A percentile compares a stretch with the other conserved stretches of the same genome.
phyloP scores from a whole-genome alignment of 768 basidiomycete species.

The Amanita jacksonii region DNA sequence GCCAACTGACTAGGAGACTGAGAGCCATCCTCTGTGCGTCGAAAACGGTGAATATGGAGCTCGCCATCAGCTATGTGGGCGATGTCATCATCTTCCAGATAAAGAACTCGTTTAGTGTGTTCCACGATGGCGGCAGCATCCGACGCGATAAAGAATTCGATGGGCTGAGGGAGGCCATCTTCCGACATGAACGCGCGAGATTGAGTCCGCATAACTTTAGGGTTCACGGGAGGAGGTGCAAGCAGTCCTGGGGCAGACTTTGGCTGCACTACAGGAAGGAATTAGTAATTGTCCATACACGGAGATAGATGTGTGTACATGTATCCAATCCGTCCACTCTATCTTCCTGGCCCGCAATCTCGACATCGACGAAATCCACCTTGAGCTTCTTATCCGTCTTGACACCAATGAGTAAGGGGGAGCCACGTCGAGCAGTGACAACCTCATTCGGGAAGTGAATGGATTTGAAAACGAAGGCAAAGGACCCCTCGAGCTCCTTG shows the following conservation, averaged over 20 bases:
- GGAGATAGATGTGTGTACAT: constrained; percentile 9
- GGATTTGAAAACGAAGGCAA: constrained; percentile 99
- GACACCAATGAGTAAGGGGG: constrained; percentile 93
- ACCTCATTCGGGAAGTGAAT: constrained; percentile 91
- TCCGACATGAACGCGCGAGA: constrained; percentile 98
- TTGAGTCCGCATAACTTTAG: constrained; percentile 87
- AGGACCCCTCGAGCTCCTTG: constrained; percentile 97
- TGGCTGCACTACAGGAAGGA: constrained; percentile 28
- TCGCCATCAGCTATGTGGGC: constrained; percentile 96
- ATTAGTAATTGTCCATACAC: constrained; percentile 1
- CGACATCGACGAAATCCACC: constrained; percentile 99
- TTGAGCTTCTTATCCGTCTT: constrained; percentile 99
- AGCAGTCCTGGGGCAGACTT: constrained; percentile 52
- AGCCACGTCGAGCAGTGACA: constrained; percentile 93
- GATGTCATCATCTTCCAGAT: constrained; percentile 98
- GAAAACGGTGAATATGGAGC: constrained; percentile 96
- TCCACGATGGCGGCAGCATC: constrained; percentile 95
- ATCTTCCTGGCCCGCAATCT: constrained; percentile 71
- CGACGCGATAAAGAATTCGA: constrained; percentile 99
- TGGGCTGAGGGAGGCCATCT: constrained; percentile 96
- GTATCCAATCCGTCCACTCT: constrained; percentile 10
- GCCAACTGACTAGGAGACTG: constrained; percentile 51
- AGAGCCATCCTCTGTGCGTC: constrained; percentile 70
- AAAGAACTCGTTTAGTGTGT: constrained; percentile 97
- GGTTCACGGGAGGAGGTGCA: constrained; percentile 50